Conservation (phyloP, 495 filamentous ascomycete species). For the Aspergillus heteromorphus region DNA sequence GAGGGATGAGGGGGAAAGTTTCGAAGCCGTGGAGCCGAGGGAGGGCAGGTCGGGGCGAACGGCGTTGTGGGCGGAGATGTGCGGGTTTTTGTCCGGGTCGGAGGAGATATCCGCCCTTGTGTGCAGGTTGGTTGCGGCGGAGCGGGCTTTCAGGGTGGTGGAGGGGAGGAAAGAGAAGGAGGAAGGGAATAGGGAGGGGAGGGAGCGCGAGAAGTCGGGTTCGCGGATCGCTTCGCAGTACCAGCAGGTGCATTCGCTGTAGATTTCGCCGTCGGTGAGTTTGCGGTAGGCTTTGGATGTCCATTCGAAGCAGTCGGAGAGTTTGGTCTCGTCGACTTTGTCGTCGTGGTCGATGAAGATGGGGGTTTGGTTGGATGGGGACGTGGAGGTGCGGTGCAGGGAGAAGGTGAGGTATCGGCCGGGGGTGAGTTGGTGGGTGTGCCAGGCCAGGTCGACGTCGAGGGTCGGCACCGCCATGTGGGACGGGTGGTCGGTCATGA, state of each 20-base stretch:
- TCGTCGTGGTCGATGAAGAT: slow-evolving; percentile 82
- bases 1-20: not conserved
- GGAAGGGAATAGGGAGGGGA: slow-evolving; percentile 40
- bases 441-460: slow-evolving; percentile 85
- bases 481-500: slow-evolving; percentile 53
- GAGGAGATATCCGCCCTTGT: slow-evolving; percentile 52
- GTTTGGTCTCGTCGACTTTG: slow-evolving; percentile 61
- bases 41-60: slow-evolving; percentile 24
- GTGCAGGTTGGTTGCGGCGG: slow-evolving; percentile 43
- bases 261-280: slow-evolving; percentile 53
- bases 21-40: too few relatives aligned
- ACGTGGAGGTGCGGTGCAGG: slow-evolving; percentile 5
- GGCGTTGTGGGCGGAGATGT: slow-evolving; percentile 68
- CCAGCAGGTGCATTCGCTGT: slow-evolving; percentile 85
- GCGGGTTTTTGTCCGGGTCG: slow-evolving; percentile 55
- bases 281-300: slow-evolving; percentile 67
- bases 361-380: not conserved
- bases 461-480: slow-evolving; percentile 71
- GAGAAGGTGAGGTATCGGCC: slow-evolving; percentile 56
- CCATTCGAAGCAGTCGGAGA: slow-evolving; percentile 66
- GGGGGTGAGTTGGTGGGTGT: slow-evolving; percentile 60
- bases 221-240: slow-evolving; percentile 79
- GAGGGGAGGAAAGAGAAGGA: slow-evolving; percentile 29
- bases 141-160: slow-evolving; percentile 27
- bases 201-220: slow-evolving; percentile 41